A percentile compares a stretch with the other conserved stretches of the same genome.
These are phyloP conservation scores for Tripterygium wilfordii DNA, from an alignment of 177 flowering plant species.

Conservation along the genomic window DNA sequence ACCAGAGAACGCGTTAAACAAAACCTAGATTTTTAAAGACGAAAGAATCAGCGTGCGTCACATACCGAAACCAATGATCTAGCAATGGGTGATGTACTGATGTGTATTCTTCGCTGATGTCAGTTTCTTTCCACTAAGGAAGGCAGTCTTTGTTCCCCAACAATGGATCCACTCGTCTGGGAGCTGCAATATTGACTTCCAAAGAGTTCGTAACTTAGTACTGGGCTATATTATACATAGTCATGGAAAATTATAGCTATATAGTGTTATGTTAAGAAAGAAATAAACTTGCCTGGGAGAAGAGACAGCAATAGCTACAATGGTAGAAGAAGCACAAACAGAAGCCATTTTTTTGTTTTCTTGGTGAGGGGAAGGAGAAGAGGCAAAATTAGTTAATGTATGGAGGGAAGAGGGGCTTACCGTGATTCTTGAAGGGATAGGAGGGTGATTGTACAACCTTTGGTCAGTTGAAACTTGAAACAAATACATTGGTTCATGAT, in stretches of 20 bases:
- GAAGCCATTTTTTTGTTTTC: slow-evolving; percentile 37
- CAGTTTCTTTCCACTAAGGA: slow-evolving; percentile 65
- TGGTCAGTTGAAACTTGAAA: too few relatives aligned
- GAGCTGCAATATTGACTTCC: slow-evolving; percentile 32
- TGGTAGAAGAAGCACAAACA: slow-evolving; percentile 75
- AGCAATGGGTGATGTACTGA: slow-evolving; percentile 17
- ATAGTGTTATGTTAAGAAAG: too few relatives aligned
- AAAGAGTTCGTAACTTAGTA: neutral
- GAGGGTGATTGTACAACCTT: slow-evolving; percentile 22
- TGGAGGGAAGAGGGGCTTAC: slow-evolving; percentile 35
- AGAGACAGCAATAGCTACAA: slow-evolving; percentile 61
- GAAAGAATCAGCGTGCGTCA: too few relatives aligned
- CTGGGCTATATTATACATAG: neutral
- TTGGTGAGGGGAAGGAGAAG: slow-evolving; percentile 4
- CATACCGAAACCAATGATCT: too few relatives aligned
- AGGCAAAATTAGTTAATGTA: slow-evolving; percentile 15
- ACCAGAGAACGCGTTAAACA: too few relatives aligned
- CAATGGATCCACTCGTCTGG: slow-evolving; percentile 50
- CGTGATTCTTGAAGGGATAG: slow-evolving; percentile 51
- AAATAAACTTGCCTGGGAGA: slow-evolving; percentile 80
- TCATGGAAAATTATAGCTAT: too few relatives aligned
- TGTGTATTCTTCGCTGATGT: slow-evolving; percentile 41
- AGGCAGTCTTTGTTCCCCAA: slow-evolving; percentile 59
- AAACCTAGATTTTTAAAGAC: too few relatives aligned
- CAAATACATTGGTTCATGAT: too few relatives aligned